Evolutionary conservation across 2,329 filamentous ascomycete genomes (phyloP).

Genomic region (Diaporthe sp.): DNA sequence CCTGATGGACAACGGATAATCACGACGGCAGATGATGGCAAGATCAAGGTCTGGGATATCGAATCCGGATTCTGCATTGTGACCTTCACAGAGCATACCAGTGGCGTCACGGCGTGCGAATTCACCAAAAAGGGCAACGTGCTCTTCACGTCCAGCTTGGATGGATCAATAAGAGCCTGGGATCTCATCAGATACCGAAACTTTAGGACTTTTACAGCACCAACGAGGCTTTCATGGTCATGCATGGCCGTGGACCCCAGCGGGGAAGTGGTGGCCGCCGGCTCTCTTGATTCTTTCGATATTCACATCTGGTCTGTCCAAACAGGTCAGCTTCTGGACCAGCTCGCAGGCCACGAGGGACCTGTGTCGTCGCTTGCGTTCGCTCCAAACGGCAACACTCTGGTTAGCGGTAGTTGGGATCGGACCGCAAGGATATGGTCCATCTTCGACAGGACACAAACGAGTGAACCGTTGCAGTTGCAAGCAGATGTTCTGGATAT

Average conservation of each 20-base stretch:
- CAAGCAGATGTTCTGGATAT: conserved; percentile 92
- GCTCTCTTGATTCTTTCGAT: conserved; percentile 95
- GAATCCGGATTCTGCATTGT: conserved; percentile 98
- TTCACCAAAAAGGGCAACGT: conserved; percentile 97
- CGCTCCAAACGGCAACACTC: conserved; percentile 83
- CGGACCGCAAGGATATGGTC: conserved; percentile 96
- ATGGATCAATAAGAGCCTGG: conserved; percentile 95
- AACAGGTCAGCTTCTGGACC: conserved; percentile 93
- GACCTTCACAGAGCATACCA: conserved; percentile 97
- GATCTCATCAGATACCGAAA: conserved; percentile 96
- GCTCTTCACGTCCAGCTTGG: conserved; percentile 93
- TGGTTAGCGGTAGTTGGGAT: conserved; percentile 97
- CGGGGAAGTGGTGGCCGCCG: conserved; percentile 95
- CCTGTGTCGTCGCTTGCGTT: conserved; percentile 92
- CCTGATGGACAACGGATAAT: conserved; percentile 94
- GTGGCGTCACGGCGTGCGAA: conserved; percentile 92
- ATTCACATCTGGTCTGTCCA: conserved; percentile 99
- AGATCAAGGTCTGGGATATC: conserved; percentile 98
- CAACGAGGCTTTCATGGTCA: conserved; percentile 90
- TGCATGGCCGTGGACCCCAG: conserved; percentile 97
- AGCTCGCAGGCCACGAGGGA: conserved; percentile 91
- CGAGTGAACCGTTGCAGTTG: conserved; percentile 91
- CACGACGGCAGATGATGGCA: conserved; percentile 95
- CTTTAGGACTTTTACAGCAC: conserved; percentile 96
- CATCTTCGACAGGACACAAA: conserved; percentile 93